Percentiles rank a stretch among this genome's conserved stretches.
phyloP scores from a whole-genome alignment of 345 rosid species.

The Crucihimalaya himalaica region DNA sequence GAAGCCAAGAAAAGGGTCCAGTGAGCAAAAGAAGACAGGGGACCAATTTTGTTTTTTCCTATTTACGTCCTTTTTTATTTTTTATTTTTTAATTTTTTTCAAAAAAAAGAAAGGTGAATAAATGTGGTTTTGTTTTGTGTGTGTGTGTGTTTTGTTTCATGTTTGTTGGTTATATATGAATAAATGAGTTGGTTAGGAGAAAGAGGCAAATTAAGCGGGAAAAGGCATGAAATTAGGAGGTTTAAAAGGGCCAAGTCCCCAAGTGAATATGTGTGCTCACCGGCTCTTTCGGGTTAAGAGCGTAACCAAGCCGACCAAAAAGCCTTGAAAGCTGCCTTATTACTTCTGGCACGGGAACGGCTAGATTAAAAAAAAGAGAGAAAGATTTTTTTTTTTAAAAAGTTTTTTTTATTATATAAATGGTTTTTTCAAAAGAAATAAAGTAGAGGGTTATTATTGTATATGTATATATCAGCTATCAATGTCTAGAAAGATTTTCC shows the following conservation, averaged over 20 bases:
- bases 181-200: constrained; percentile 28
- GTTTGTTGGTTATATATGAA: constrained; percentile 33
- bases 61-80: constrained; percentile 26
- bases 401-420: too few species aligned
- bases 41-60: constrained; percentile 34
- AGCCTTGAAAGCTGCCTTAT: constrained; percentile 26
- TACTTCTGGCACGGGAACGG: constrained; percentile 23
- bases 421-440: too few species aligned
- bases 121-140: neutral
- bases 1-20: constrained; percentile 36
- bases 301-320: constrained; percentile 8
- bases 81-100: constrained; percentile 4
- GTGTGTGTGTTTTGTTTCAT: too few species aligned
- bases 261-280: constrained; percentile 31
- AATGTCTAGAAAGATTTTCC: neutral
- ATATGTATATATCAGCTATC: neutral
- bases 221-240: constrained; percentile 48
- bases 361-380: neutral
- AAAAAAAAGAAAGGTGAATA: neutral
- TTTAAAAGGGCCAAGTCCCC: constrained; percentile 36
- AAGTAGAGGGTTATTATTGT: neutral
- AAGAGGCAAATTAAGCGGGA: constrained; percentile 65
- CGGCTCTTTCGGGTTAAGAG: constrained; percentile 31
- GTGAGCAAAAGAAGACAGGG: constrained; percentile 37
- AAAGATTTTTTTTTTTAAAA: too few species aligned